Evolutionary conservation across 2,329 filamentous ascomycete species (phyloP).

Genomic region (Beauveria pseudobassiana): DNA sequence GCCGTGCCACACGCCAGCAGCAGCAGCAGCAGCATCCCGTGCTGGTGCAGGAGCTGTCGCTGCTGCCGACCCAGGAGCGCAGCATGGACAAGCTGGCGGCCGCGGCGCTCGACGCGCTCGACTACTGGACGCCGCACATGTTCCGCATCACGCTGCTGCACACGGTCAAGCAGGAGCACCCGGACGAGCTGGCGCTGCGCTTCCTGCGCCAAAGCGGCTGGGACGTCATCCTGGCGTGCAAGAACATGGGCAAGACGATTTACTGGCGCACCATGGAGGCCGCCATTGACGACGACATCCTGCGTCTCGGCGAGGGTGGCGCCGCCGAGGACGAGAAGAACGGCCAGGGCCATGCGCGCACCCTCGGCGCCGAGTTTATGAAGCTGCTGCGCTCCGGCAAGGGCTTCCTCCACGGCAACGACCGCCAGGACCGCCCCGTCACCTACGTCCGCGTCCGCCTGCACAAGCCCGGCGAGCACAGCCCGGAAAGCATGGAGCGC

Average conservation of each 20-base stretch:
- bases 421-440: slow-evolving; percentile 71
- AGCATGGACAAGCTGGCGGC: slow-evolving; percentile 85
- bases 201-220: slow-evolving; percentile 79
- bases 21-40: slow-evolving; percentile 38
- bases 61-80: slow-evolving; percentile 45
- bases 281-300: slow-evolving; percentile 77
- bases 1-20: slow-evolving; percentile 47
- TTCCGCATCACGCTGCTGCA: slow-evolving; percentile 72
- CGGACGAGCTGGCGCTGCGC: slow-evolving; percentile 68
- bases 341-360: slow-evolving; percentile 52
- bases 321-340: slow-evolving; percentile 50
- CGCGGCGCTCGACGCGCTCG: slow-evolving; percentile 69
- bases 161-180: slow-evolving; percentile 87
- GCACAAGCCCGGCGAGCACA: slow-evolving; percentile 71
- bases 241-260: slow-evolving; percentile 86
- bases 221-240: slow-evolving; percentile 78
- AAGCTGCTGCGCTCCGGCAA: slow-evolving; percentile 78
- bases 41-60: slow-evolving; percentile 26
- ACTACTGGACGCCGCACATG: slow-evolving; percentile 63
- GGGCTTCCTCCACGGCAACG: slow-evolving; percentile 74
- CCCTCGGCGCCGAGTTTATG: slow-evolving; percentile 64
- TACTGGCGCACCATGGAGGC: slow-evolving; percentile 75
- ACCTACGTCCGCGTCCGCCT: slow-evolving; percentile 71
- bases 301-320: slow-evolving; percentile 59
- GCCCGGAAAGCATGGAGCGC: slow-evolving; percentile 65